These are phyloP conservation scores for Solanum hybrid DNA, from an alignment of 305 asterid genomes.

Conservation along the genomic window DNA sequence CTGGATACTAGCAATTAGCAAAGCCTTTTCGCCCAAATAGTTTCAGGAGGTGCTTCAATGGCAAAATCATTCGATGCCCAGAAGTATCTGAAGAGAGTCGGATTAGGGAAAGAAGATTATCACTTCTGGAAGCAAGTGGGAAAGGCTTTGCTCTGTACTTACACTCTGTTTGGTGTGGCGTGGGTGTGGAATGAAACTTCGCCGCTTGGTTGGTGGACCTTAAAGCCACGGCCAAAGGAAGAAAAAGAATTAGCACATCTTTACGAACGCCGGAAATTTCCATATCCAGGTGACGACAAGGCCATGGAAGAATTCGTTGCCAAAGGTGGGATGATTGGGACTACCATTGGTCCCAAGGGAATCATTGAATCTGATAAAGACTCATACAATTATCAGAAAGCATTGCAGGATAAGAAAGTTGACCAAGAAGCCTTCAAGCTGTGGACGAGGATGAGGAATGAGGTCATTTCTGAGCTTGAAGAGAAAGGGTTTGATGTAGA, in stretches of 20 bases:
- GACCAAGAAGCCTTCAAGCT: constrained; percentile 72
- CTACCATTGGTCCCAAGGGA: constrained; percentile 83
- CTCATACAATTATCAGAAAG: constrained; percentile 51
- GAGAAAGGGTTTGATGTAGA: constrained; percentile 56
- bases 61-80: neutral
- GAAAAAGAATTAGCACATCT: constrained; percentile 73
- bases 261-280: constrained; percentile 64
- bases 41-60: neutral
- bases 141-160: constrained; percentile 58
- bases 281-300: constrained; percentile 75
- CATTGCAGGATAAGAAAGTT: constrained; percentile 74
- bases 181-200: constrained; percentile 85
- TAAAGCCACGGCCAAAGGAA: constrained; percentile 75
- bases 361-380: constrained; percentile 50
- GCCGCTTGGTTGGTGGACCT: constrained; percentile 88
- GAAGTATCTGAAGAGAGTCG: constrained; percentile 9
- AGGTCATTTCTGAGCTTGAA: constrained; percentile 68
- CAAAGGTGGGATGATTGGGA: constrained; percentile 91
- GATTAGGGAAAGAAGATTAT: constrained; percentile 75
- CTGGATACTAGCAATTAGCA: too few relatives aligned
- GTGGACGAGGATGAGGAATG: constrained; percentile 86
- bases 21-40: neutral
- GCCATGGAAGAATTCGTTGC: constrained; percentile 83
- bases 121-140: constrained; percentile 86
- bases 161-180: constrained; percentile 49